phyloP scores from a whole-genome alignment of 805 yeast genomes.

The Teunomyces tritomae region DNA sequence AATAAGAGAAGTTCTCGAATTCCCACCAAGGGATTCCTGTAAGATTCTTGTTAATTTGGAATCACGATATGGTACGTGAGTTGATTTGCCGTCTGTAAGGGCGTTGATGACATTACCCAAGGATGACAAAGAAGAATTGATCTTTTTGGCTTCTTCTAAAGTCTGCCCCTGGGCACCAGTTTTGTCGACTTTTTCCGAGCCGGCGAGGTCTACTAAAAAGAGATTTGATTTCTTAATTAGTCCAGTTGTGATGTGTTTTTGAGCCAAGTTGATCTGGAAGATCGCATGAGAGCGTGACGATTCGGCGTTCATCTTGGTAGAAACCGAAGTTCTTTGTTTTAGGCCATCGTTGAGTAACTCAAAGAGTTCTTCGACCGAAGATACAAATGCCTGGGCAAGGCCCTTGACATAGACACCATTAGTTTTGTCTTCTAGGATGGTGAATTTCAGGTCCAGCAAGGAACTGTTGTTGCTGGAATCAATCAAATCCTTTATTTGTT shows the following conservation, averaged over 20 bases:
- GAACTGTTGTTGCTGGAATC: conserved; percentile 20
- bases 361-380: conserved; percentile 56
- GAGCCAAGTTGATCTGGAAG: conserved; percentile 65
- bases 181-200: conserved; percentile 76
- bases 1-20: conserved; percentile 71
- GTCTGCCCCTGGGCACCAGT: conserved; percentile 76
- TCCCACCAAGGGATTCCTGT: conserved; percentile 81
- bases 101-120: conserved; percentile 80
- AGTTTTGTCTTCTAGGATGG: conserved; percentile 60
- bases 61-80: conserved; percentile 73
- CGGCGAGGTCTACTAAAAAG: conserved; percentile 81
- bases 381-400: conserved; percentile 60
- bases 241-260: conserved; percentile 54
- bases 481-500: conserved; percentile 68
- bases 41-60: conserved; percentile 75
- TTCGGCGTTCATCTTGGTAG: conserved; percentile 69
- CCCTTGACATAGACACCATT: conserved; percentile 72
- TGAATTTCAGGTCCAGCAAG: conserved; percentile 29
- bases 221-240: conserved; percentile 60
- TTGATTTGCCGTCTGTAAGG: conserved; percentile 63
- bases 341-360: conserved; percentile 59
- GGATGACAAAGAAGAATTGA: conserved; percentile 73
- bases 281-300: conserved; percentile 82
- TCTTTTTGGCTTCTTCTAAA: conserved; percentile 79
- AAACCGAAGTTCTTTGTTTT: conserved; percentile 50